Conservation (phyloP, 768 basidiomycete species). For the Boletus reticuloceps region DNA sequence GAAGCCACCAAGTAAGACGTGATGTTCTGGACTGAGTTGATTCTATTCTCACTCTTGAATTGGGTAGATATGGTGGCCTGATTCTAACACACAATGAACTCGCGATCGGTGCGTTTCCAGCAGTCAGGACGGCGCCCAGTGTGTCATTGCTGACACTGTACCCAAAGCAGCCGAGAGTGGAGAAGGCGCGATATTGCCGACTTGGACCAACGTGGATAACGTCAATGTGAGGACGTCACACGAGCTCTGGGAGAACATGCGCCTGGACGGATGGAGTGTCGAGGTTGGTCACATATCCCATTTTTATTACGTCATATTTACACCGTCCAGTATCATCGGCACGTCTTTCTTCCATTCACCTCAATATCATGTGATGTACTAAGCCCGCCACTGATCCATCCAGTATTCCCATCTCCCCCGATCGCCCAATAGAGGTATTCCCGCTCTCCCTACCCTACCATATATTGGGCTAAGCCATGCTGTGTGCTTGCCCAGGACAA, state of each 20-base stretch:
- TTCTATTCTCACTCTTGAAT: constrained; percentile 7
- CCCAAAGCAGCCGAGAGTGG: constrained; percentile 52
- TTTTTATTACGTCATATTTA: constrained; percentile 7
- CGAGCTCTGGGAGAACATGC: constrained; percentile 83
- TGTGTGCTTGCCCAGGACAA: constrained; percentile 57
- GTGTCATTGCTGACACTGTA: constrained; percentile 23
- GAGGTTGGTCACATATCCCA: constrained; percentile 47
- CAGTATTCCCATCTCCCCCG: constrained; percentile 93
- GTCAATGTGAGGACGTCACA: constrained; percentile 81
- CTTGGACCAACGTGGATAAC: constrained; percentile 89
- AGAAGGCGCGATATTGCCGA: constrained; percentile 81
- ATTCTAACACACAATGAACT: constrained; percentile 93
- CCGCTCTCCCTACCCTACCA: not conserved
- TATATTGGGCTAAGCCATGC: not conserved
- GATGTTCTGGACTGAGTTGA: not conserved
- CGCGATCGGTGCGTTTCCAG: constrained; percentile 17
- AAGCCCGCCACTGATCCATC: constrained; percentile 9
- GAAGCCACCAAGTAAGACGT: constrained; percentile 65
- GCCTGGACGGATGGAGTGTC: constrained; percentile 85
- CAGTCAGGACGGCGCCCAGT: constrained; percentile 34
- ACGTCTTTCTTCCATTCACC: constrained; percentile 16
- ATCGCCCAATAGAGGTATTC: constrained; percentile 82
- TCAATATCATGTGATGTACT: constrained; percentile 1
- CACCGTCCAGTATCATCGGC: constrained; percentile 71
- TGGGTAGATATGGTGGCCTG: constrained; percentile 76